These are phyloP conservation scores for Begonia peltatifolia DNA, from an alignment of 306 rosid species.

Conservation along the genomic window DNA sequence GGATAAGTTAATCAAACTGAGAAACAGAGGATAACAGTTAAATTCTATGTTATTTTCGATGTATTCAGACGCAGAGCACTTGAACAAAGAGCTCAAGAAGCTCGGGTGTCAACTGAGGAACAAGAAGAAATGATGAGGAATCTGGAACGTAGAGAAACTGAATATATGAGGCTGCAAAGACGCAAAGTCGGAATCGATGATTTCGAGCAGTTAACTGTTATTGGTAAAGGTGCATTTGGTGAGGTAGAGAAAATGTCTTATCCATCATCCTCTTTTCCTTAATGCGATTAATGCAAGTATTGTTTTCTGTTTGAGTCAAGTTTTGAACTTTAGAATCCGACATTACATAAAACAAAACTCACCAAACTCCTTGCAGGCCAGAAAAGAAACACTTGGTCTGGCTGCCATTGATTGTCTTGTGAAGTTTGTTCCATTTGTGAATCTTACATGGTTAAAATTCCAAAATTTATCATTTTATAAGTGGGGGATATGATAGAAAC, in stretches of 20 bases:
- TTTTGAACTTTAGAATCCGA: too few species aligned
- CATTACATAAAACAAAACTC: too few species aligned
- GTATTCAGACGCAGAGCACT: constrained; percentile 61
- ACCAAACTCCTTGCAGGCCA: too few species aligned
- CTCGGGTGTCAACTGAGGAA: constrained; percentile 71
- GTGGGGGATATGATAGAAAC: neutral
- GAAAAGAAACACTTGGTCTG: too few species aligned
- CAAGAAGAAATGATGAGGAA: constrained; percentile 89
- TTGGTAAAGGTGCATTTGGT: constrained; percentile 97
- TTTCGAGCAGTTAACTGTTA: constrained; percentile 79
- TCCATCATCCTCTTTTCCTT: too few species aligned
- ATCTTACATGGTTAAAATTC: too few species aligned
- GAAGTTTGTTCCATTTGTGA: too few species aligned
- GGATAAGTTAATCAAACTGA: too few species aligned
- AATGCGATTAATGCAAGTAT: too few species aligned
- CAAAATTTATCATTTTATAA: neutral
- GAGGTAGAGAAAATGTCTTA: constrained; percentile 35
- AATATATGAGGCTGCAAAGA: constrained; percentile 82
- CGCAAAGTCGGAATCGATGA: constrained; percentile 93
- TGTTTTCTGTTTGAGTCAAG: too few species aligned
- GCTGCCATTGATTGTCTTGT: too few species aligned
- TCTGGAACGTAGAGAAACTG: constrained; percentile 87
- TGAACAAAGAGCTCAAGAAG: constrained; percentile 71
- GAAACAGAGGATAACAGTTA: neutral
- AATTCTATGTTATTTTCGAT: neutral